Evolutionary conservation across 176 grass and related monocot species (phyloP).

Genomic region (Aegilops tauschii): DNA sequence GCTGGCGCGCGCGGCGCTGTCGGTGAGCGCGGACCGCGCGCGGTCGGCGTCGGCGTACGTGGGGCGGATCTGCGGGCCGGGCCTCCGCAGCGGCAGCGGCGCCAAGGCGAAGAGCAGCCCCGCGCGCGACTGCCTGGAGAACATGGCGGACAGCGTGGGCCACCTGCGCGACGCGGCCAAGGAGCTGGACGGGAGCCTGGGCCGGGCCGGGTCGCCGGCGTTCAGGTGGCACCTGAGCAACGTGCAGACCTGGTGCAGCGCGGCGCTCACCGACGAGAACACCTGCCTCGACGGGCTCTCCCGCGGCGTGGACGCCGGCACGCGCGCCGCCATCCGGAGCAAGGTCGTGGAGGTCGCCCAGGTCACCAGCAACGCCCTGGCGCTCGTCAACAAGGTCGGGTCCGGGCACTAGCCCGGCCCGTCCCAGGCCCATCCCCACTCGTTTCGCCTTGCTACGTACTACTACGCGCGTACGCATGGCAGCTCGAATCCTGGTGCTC

Average conservation of each 20-base stretch:
- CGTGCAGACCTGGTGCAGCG: slow-evolving; percentile 93
- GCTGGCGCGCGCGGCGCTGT: slow-evolving; percentile 75
- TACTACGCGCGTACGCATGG: neutral
- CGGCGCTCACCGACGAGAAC: slow-evolving; percentile 93
- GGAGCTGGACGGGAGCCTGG: slow-evolving; percentile 53
- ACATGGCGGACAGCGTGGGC: slow-evolving; percentile 85
- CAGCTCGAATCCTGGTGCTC: neutral
- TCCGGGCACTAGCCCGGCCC: slow-evolving; percentile 27
- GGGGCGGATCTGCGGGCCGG: slow-evolving; percentile 16
- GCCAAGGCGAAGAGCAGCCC: slow-evolving; percentile 11
- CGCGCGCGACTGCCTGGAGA: slow-evolving; percentile 79
- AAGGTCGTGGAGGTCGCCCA: slow-evolving; percentile 90
- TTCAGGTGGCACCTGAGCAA: slow-evolving; percentile 90
- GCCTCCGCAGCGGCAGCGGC: neutral
- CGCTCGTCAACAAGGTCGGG: slow-evolving; percentile 67
- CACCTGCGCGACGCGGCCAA: slow-evolving; percentile 64
- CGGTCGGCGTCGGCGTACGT: slow-evolving; percentile 65
- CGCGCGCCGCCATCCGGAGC: slow-evolving; percentile 50
- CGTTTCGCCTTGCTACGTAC: neutral
- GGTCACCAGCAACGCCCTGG: slow-evolving; percentile 94
- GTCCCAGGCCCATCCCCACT: neutral
- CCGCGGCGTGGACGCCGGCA: slow-evolving; percentile 48
- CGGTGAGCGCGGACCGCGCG: slow-evolving; percentile 76
- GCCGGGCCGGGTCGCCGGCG: slow-evolving; percentile 43
- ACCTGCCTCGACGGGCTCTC: slow-evolving; percentile 82